Evolutionary conservation across 257 asterid genomes (phyloP), one percentile per base, ranked within the genome.

Genomic region (Vinca minor): DNA sequence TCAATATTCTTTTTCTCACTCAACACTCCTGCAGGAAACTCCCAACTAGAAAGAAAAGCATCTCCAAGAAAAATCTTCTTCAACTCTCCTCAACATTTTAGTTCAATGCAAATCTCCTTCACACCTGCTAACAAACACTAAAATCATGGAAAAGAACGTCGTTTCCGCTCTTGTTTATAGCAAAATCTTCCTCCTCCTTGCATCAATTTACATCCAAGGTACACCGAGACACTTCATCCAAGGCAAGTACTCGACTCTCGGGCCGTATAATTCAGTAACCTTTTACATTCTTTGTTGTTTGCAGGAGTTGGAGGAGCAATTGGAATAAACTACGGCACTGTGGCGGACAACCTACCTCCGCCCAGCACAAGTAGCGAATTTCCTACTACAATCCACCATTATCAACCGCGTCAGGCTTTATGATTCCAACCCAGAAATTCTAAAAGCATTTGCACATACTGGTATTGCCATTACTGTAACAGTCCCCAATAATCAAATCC

Each of bases 381-480:
- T 85, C 67, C 69, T 85, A 60, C 74, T 54, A 1, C 73, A 82
- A 7, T 77, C 79, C 73, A 84, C 94, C 69, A 69, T 71, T 38
- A 84, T 88, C 71, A 74, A 65, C 41, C 85, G 82, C 0, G 94
- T 85, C 14, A 74, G 85, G 35, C 69, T 88, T 59, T 88, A 82
- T 56, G 87, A 84, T 29, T 70, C 86, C 44, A 68, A 84, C 67
- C 85, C 84, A 0, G 68, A 74, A 71, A 79, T 81, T 67, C 68
- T 88, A 3, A 56, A 71, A 31, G 96, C 94, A 42, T 88, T 88
- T 60, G 84, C 91, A 14, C 63, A 52, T 67, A 82, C 91, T 2
- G 83, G 84, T 1, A 79, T 87, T 4, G 77, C 79, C 61, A 32
- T 83, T 62, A 80, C 85, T 0, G 79, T 85, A 10, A 82, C 86